Conservation (phyloP, 176 grass and related monocot species). For the Secale cereale region DNA sequence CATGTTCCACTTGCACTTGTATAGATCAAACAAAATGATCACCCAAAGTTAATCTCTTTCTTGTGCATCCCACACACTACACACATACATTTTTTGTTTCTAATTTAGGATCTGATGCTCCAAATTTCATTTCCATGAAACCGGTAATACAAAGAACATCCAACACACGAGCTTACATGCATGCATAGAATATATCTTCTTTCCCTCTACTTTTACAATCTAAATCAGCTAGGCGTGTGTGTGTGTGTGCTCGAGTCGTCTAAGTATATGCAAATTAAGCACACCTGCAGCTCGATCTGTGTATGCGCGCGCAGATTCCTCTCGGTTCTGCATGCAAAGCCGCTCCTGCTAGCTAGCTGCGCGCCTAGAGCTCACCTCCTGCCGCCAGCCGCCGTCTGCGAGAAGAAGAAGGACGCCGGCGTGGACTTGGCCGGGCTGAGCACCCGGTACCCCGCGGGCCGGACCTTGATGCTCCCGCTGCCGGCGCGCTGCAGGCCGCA, state of each 20-base stretch:
- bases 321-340: background rate
- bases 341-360: background rate
- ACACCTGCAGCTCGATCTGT: background rate
- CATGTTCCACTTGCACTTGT: background rate
- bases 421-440: slow-evolving; percentile 4
- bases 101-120: background rate
- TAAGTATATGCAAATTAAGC: background rate
- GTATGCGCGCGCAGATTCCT: background rate
- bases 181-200: background rate
- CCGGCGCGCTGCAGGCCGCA: background rate
- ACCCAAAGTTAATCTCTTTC: background rate
- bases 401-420: background rate
- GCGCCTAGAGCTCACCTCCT: background rate
- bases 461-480: background rate
- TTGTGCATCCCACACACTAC: background rate
- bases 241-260: background rate
- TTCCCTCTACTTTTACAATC: background rate
- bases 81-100: background rate
- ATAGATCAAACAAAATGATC: no score
- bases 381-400: background rate
- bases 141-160: background rate
- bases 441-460: background rate
- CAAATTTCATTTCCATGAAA: background rate
- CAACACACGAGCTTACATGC: background rate
- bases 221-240: background rate